These are phyloP conservation scores for Penicillium lagena DNA, from an alignment of 495 filamentous ascomycete species.

Conservation along the genomic window DNA sequence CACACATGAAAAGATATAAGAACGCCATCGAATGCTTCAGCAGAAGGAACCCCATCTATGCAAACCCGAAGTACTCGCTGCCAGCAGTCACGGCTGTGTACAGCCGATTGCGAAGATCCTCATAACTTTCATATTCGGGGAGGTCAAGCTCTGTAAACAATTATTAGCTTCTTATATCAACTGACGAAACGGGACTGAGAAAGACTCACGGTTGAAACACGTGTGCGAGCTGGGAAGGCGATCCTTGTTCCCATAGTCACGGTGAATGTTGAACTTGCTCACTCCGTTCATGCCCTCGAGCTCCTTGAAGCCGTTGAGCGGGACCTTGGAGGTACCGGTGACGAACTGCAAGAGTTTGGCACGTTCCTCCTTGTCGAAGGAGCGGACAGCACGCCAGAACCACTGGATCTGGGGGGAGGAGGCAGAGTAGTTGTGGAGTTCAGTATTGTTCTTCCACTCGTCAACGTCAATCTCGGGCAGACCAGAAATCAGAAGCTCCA, in stretches of 20 bases:
- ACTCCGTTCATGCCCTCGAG: constrained; percentile 99
- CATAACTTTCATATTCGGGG: constrained; percentile 97
- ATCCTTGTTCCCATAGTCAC: constrained; percentile 97
- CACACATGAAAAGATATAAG: too few relatives aligned
- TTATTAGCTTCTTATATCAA: constrained; percentile 20
- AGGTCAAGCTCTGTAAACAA: constrained; percentile 81
- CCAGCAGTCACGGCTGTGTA: constrained; percentile 93
- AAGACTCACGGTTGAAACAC: constrained; percentile 95
- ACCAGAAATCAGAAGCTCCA: constrained; percentile 95
- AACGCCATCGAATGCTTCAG: constrained; percentile 47
- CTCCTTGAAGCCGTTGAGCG: constrained; percentile 98
- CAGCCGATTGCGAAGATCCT: constrained; percentile 76
- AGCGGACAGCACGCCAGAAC: constrained; percentile 98
- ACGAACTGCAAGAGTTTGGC: constrained; percentile 98
- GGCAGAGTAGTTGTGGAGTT: constrained; percentile 96
- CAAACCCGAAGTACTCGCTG: constrained; percentile 97
- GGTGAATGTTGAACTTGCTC: constrained; percentile 96
- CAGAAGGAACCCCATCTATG: constrained; percentile 44
- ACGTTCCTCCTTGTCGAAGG: constrained; percentile 97
- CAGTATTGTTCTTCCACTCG: constrained; percentile 98
- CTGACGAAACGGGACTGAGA: not conserved
- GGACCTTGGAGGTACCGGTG: constrained; percentile 96
- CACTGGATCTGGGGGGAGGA: constrained; percentile 97
- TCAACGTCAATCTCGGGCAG: constrained; percentile 96
- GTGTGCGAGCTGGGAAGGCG: constrained; percentile 94